Evolutionary conservation across 2,329 filamentous ascomycete species (phyloP).

Genomic region (Alternaria rosae): DNA sequence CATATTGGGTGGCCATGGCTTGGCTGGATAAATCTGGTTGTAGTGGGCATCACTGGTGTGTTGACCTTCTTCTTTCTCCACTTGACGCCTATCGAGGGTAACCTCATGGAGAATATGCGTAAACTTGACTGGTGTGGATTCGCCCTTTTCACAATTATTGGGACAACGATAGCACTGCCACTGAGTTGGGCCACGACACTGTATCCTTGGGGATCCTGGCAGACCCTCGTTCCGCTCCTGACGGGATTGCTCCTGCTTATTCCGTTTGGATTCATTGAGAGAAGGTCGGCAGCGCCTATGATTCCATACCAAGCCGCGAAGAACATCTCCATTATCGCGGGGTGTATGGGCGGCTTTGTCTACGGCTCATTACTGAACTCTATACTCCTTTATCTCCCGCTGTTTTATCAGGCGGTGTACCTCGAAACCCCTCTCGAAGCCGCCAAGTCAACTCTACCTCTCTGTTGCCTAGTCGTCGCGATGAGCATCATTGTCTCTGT

Average conservation of each 20-base stretch:
- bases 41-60: conserved; percentile 54
- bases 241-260: conserved; percentile 61
- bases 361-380: conserved; percentile 59
- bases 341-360: conserved; percentile 61
- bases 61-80: conserved; percentile 59
- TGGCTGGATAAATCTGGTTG: conserved; percentile 50
- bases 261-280: conserved; percentile 62
- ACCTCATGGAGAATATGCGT: conserved; percentile 48
- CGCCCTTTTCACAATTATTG: conserved; percentile 53
- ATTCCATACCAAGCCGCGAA: conserved; percentile 54
- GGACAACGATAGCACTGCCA: conserved; percentile 57
- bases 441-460: conserved; percentile 46
- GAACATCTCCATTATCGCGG: conserved; percentile 57
- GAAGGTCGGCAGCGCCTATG: conserved; percentile 58
- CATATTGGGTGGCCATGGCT: conserved; percentile 57
- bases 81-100: conserved; percentile 56
- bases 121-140: conserved; percentile 61
- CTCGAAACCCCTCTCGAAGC: conserved; percentile 40
- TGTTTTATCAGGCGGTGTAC: conserved; percentile 50
- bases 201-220: conserved; percentile 64
- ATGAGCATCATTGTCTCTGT: conserved; percentile 6
- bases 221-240: conserved; percentile 66
- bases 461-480: conserved; percentile 54
- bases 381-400: conserved; percentile 48
- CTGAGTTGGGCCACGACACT: conserved; percentile 59